A percentile compares a stretch with the other conserved stretches of the same genome.
These are phyloP conservation scores for Trichosanthes cucumerina DNA, from an alignment of 306 rosid species.

Conservation along the genomic window DNA sequence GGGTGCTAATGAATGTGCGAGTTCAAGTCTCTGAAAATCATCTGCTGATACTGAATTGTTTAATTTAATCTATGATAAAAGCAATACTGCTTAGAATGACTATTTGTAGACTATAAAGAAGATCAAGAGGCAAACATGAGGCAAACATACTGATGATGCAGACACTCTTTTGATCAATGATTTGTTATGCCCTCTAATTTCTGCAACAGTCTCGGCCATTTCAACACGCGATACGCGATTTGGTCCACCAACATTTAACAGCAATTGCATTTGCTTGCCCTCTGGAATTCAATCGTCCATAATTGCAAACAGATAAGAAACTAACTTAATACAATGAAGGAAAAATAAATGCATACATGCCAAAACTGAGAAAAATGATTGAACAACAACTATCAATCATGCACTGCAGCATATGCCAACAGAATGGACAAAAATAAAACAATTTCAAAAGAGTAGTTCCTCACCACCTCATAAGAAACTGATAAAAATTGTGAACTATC, in stretches of 20 bases:
- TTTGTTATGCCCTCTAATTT: conserved; percentile 49
- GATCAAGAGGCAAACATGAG: conserved; percentile 12
- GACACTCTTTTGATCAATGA: conserved; percentile 59
- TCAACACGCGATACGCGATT: conserved; percentile 71
- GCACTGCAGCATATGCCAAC: neutral
- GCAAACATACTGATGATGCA: conserved; percentile 52
- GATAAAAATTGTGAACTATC: neutral
- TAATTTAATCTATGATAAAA: neutral
- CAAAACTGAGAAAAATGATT: neutral
- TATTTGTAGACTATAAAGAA: neutral
- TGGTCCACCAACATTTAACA: conserved; percentile 79
- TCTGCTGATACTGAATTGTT: neutral
- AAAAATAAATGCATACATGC: neutral
- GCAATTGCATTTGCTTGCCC: conserved; percentile 50
- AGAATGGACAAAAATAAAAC: neutral
- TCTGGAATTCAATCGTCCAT: conserved; percentile 22
- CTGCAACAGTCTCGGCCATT: conserved; percentile 85
- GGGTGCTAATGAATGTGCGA: neutral
- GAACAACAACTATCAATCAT: neutral
- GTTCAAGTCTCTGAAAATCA: neutral
- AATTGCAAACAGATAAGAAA: neutral
- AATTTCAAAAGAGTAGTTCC: neutral
- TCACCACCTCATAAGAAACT: neutral
- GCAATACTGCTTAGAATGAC: neutral
- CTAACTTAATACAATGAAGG: neutral